phyloP scores from a whole-genome alignment of 331 rosid genomes.

The Phaseolus coccineus region DNA sequence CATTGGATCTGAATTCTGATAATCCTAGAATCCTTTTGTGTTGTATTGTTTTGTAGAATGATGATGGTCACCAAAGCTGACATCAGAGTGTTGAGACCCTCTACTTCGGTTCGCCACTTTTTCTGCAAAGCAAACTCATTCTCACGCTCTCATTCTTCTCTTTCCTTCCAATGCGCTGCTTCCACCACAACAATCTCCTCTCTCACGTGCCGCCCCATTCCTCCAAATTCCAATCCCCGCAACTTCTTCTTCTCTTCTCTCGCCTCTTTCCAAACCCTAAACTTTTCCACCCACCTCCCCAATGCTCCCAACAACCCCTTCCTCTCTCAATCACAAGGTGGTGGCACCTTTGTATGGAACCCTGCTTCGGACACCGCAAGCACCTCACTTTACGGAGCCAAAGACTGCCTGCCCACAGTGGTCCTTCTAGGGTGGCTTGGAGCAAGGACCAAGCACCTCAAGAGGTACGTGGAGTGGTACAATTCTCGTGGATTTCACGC shows the following conservation, averaged over 20 bases:
- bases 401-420: slow-evolving; percentile 55
- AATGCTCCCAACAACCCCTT: slow-evolving; percentile 44
- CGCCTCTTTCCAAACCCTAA: slow-evolving; percentile 34
- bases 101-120: slow-evolving; percentile 54
- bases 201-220: slow-evolving; percentile 35
- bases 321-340: slow-evolving; percentile 40
- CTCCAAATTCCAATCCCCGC: slow-evolving; percentile 44
- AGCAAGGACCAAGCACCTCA: slow-evolving; percentile 73
- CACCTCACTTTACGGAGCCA: slow-evolving; percentile 35
- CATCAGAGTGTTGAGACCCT: slow-evolving; percentile 45
- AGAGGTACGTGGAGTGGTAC: slow-evolving; percentile 87
- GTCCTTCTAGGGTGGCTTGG: slow-evolving; percentile 95
- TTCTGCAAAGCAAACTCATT: slow-evolving; percentile 44
- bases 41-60: too few species aligned
- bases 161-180: slow-evolving; percentile 27
- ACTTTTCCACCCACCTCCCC: slow-evolving; percentile 22
- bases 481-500: slow-evolving; percentile 75
- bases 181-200: slow-evolving; percentile 30
- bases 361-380: slow-evolving; percentile 48
- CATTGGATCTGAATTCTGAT: slow-evolving; percentile 6
- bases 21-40: too few species aligned
- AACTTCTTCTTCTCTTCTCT: slow-evolving; percentile 53
- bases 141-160: background rate
- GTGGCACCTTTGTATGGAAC: slow-evolving; percentile 52
- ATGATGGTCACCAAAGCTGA: slow-evolving; percentile 61